Evolutionary conservation across 2,329 filamentous ascomycete species (phyloP).

Genomic region (Diaporthe sp.): DNA sequence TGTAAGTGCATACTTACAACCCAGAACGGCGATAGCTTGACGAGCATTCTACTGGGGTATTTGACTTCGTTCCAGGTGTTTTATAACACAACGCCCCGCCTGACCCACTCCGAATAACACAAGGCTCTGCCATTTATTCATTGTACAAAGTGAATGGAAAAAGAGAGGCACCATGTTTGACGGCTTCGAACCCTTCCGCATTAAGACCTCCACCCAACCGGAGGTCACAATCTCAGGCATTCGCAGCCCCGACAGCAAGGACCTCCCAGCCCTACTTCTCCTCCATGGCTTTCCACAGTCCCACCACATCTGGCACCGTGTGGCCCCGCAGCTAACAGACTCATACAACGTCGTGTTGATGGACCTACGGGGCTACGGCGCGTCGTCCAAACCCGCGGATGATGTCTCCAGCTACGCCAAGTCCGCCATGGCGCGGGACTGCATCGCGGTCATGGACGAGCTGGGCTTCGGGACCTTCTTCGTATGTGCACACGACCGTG

Average conservation of each 20-base stretch:
- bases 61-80: background rate
- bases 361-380: slow-evolving; percentile 66
- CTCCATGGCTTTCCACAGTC: slow-evolving; percentile 67
- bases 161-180: slow-evolving; percentile 55
- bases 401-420: slow-evolving; percentile 57
- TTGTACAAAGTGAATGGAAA: background rate
- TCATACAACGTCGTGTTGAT: slow-evolving; percentile 58
- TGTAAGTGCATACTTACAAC: background rate
- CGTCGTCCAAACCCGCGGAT: slow-evolving; percentile 58
- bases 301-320: slow-evolving; percentile 63
- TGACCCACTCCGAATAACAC: background rate
- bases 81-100: background rate
- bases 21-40: background rate
- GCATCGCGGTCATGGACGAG: slow-evolving; percentile 57
- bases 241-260: slow-evolving; percentile 47
- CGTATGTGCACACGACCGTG: slow-evolving; percentile 69
- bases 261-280: slow-evolving; percentile 57
- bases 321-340: slow-evolving; percentile 54
- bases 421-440: slow-evolving; percentile 62
- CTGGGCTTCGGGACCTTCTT: slow-evolving; percentile 57
- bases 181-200: slow-evolving; percentile 52
- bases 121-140: background rate
- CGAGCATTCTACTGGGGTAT: no score
- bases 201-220: slow-evolving; percentile 51
- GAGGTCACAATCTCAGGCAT: slow-evolving; percentile 59